phyloP scores from a whole-genome alignment of 768 basidiomycete genomes.

The Suillus luteus region DNA sequence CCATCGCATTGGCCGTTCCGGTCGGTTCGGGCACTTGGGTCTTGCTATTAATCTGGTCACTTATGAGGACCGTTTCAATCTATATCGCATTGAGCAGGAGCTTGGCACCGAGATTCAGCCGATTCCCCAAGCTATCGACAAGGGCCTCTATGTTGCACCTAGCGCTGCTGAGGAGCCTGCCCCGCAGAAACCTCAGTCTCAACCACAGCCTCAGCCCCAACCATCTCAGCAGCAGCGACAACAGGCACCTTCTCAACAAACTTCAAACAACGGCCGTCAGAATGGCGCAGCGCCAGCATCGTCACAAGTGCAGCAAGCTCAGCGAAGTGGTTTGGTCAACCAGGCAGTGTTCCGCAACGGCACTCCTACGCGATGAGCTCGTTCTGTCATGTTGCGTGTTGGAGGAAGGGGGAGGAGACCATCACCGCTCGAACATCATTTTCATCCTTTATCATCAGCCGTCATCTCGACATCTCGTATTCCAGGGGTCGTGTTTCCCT shows the following conservation, averaged over 20 bases:
- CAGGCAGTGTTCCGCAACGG: constrained; percentile 30
- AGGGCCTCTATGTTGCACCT: constrained; percentile 91
- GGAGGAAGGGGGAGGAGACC: constrained; percentile 7
- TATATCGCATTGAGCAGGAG: constrained; percentile 98
- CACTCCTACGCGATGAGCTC: constrained; percentile 32
- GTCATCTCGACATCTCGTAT: constrained; percentile 17
- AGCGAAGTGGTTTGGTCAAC: constrained; percentile 25
- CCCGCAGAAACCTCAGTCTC: constrained; percentile 41
- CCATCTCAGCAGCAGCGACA: constrained; percentile 33
- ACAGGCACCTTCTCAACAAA: constrained; percentile 30
- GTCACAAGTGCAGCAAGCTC: constrained; percentile 21
- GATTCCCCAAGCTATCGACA: constrained; percentile 90
- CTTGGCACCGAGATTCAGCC: constrained; percentile 97
- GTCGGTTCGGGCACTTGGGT: constrained; percentile 95
- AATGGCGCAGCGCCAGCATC: constrained; percentile 24
- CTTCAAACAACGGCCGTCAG: constrained; percentile 31
- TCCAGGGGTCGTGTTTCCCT: constrained; percentile 17
- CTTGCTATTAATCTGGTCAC: constrained; percentile 98
- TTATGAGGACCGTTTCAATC: constrained; percentile 96
- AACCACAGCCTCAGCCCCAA: constrained; percentile 39
- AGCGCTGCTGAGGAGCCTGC: constrained; percentile 45
- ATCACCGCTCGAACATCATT: constrained; percentile 18
- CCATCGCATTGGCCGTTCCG: constrained; percentile 96
- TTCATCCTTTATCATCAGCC: constrained; percentile 19
- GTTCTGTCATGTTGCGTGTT: constrained; percentile 1